phyloP scores from a whole-genome alignment of 177 flowering plant genomes.

The Telopea speciosissima region DNA sequence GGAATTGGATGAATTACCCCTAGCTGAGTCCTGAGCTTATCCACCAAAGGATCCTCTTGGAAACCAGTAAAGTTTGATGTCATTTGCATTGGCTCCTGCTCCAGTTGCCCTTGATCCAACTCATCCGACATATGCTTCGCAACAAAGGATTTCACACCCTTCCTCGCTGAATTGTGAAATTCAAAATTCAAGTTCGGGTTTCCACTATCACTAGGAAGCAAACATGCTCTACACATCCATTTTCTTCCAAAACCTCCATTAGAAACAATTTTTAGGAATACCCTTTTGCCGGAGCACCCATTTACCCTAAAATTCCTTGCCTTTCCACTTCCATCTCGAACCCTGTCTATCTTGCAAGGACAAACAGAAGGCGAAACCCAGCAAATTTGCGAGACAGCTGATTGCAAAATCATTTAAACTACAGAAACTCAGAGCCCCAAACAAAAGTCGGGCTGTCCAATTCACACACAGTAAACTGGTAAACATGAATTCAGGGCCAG shows the following conservation, averaged over 20 bases:
- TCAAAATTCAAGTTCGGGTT: constrained; percentile 20
- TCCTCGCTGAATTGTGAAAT: constrained; percentile 25
- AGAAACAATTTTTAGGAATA: constrained; percentile 6
- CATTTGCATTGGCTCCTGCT: constrained; percentile 30
- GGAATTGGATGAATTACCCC: constrained; percentile 93
- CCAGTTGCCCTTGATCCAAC: constrained; percentile 27
- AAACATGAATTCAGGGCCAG: constrained; percentile 16
- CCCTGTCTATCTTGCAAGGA: constrained; percentile 18
- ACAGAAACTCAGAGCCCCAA: constrained; percentile 10
- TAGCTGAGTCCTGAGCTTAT: constrained; percentile 80
- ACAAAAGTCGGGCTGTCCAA: constrained; percentile 11
- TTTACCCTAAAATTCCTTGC: not conserved
- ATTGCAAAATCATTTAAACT: constrained; percentile 39
- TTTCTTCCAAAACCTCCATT: constrained; percentile 9
- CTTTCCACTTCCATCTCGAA: not conserved
- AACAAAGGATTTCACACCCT: constrained; percentile 26
- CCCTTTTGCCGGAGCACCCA: constrained; percentile 7
- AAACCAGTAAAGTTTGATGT: constrained; percentile 48
- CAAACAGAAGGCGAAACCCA: constrained; percentile 11
- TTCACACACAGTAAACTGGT: not conserved
- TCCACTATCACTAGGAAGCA: constrained; percentile 22
- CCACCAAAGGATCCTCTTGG: constrained; percentile 74
- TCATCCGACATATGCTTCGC: constrained; percentile 31
- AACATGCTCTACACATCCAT: constrained; percentile 29
- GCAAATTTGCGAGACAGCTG: constrained; percentile 21